A percentile compares a stretch with the other conserved stretches of the same genome.
phyloP scores from a whole-genome alignment of 306 rosid species.

The Lathyrus sativus region DNA sequence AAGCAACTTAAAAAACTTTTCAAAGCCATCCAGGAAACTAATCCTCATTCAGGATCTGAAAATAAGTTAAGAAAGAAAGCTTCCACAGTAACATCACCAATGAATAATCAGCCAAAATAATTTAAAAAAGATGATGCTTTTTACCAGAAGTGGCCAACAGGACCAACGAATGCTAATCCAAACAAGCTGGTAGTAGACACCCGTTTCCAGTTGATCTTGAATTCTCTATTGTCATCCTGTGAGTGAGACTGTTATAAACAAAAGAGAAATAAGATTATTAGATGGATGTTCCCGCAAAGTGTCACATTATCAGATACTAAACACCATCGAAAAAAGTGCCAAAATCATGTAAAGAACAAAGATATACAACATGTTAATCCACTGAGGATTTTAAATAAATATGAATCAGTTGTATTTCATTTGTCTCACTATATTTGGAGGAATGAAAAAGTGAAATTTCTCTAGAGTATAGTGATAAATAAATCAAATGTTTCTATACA shows the following conservation, averaged over 20 bases:
- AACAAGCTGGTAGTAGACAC: conserved; percentile 60
- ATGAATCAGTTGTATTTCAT: background rate
- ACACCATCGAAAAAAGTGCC: conserved; percentile 20
- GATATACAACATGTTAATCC: conserved; percentile 22
- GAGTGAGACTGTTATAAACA: conserved; percentile 29
- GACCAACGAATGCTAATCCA: conserved; percentile 65
- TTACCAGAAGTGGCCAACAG: conserved; percentile 72
- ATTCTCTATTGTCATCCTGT: conserved; percentile 48
- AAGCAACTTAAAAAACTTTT: conserved; percentile 22
- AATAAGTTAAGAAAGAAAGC: conserved; percentile 7
- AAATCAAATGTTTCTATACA: conserved; percentile 10
- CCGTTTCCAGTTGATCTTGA: conserved; percentile 62
- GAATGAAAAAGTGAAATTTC: conserved; percentile 16
- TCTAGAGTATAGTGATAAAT: background rate
- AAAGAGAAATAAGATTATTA: conserved; percentile 21
- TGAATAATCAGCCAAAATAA: conserved; percentile 15
- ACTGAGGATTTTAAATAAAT: conserved; percentile 6
- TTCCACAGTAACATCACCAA: conserved; percentile 32
- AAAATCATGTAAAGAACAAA: conserved; percentile 15
- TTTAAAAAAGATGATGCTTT: conserved; percentile 26
- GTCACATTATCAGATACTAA: conserved; percentile 12
- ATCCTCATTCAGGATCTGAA: conserved; percentile 13
- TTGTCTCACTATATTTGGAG: conserved; percentile 7
- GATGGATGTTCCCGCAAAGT: background rate
- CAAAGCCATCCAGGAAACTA: conserved; percentile 9